These are phyloP conservation scores for Curvularia hawaiiensis DNA, from an alignment of 2,329 filamentous ascomycete species.

Conservation along the genomic window DNA sequence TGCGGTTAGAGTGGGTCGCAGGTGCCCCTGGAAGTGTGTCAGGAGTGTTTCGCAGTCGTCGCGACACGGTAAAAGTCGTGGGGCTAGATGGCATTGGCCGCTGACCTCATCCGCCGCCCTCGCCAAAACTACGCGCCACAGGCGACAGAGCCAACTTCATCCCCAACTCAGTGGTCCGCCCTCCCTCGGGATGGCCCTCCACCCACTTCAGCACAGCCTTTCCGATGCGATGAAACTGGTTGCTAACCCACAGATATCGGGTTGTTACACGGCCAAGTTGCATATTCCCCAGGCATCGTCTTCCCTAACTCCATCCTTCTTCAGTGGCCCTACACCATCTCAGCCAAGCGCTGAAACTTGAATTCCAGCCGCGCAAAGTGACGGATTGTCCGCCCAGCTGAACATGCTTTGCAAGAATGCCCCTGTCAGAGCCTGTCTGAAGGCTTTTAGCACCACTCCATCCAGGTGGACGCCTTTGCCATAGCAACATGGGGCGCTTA, in stretches of 20 bases:
- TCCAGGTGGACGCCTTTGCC: slow-evolving; percentile 31
- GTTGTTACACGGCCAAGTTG: slow-evolving; percentile 21
- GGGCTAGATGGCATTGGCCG: slow-evolving; percentile 13
- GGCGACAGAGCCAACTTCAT: slow-evolving; percentile 6
- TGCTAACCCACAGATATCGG: slow-evolving; percentile 15
- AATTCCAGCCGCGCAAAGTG: slow-evolving; percentile 33
- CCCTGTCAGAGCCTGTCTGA: slow-evolving; percentile 23
- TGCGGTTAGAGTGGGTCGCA: slow-evolving; percentile 27
- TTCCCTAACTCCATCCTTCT: slow-evolving; percentile 24
- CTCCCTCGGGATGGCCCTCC: slow-evolving; percentile 1
- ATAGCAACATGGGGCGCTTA: slow-evolving; percentile 40
- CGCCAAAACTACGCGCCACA: slow-evolving; percentile 15
- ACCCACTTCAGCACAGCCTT: slow-evolving; percentile 8
- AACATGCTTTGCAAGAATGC: slow-evolving; percentile 22
- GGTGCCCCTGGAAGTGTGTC: slow-evolving; percentile 29
- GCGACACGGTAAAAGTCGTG: slow-evolving; percentile 24
- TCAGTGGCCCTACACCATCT: slow-evolving; percentile 29
- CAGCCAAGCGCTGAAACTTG: slow-evolving; percentile 34
- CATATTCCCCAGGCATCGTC: slow-evolving; percentile 18
- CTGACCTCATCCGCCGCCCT: slow-evolving; percentile 19
- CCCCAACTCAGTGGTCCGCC: slow-evolving; percentile 16
- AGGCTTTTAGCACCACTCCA: slow-evolving; percentile 20
- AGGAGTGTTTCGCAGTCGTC: slow-evolving; percentile 35
- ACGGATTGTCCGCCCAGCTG: slow-evolving; percentile 16
- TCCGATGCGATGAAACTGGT: slow-evolving; percentile 8